phyloP scores from a whole-genome alignment of 2,329 filamentous ascomycete genomes.

The Neofusicoccum cordaticola region DNA sequence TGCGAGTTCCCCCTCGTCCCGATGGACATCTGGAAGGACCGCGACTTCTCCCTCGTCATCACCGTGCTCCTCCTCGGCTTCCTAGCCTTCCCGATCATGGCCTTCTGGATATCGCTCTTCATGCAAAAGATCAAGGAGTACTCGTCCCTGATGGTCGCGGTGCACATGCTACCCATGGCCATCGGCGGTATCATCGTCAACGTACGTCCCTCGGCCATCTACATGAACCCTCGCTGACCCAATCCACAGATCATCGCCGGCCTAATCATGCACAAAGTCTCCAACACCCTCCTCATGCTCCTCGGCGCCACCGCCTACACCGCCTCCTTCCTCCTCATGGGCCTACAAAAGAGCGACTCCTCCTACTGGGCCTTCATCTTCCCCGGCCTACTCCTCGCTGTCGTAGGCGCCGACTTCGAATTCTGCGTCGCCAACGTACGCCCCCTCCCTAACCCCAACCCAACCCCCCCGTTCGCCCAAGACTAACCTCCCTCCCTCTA shows the following conservation, averaged over 20 bases:
- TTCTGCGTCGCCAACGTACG: slow-evolving; percentile 63
- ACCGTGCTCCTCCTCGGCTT: slow-evolving; percentile 58
- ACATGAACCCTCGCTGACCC: neutral
- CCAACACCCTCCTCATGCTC: slow-evolving; percentile 62
- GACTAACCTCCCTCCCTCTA: too few relatives aligned
- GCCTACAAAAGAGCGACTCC: slow-evolving; percentile 54
- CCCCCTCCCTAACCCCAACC: too few relatives aligned
- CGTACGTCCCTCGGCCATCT: slow-evolving; percentile 17
- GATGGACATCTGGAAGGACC: slow-evolving; percentile 60
- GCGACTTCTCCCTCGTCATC: slow-evolving; percentile 63
- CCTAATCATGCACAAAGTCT: slow-evolving; percentile 60
- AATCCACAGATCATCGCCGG: slow-evolving; percentile 52
- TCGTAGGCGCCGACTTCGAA: slow-evolving; percentile 66
- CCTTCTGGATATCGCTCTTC: slow-evolving; percentile 65
- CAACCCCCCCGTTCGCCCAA: too few relatives aligned
- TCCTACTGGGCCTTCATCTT: slow-evolving; percentile 67
- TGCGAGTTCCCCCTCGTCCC: slow-evolving; percentile 46
- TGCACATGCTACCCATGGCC: slow-evolving; percentile 64
- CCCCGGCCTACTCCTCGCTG: slow-evolving; percentile 58
- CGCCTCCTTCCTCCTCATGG: slow-evolving; percentile 53
- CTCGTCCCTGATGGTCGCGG: slow-evolving; percentile 58
- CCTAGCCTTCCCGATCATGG: slow-evolving; percentile 59
- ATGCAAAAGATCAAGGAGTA: slow-evolving; percentile 57
- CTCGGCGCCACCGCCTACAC: slow-evolving; percentile 48
- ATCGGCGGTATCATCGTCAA: slow-evolving; percentile 63